Percentiles rank a stretch among this genome's conserved stretches.
These are phyloP conservation scores for Agaricus subrufescens DNA, from an alignment of 768 basidiomycete species.

Conservation along the genomic window DNA sequence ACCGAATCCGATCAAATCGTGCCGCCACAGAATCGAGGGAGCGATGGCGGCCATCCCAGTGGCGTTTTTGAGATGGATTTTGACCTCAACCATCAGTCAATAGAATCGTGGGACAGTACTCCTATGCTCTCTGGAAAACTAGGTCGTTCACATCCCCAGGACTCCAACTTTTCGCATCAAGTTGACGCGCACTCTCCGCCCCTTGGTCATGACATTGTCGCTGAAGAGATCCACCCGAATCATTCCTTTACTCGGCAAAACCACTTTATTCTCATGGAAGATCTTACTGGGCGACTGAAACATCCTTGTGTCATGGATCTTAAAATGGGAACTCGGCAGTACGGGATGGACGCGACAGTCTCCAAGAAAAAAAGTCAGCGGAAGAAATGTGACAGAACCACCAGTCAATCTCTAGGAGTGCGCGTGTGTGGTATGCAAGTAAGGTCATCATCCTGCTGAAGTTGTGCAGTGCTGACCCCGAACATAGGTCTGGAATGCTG, in stretches of 20 bases:
- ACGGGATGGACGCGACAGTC: conserved; percentile 90
- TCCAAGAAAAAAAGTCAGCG: conserved; percentile 97
- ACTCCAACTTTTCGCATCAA: conserved; percentile 23
- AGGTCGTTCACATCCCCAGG: conserved; percentile 40
- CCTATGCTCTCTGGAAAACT: conserved; percentile 36
- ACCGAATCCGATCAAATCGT: conserved; percentile 26
- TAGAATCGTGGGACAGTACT: conserved; percentile 19
- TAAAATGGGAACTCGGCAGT: conserved; percentile 99
- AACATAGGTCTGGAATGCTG: conserved; percentile 85
- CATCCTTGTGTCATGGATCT: conserved; percentile 94
- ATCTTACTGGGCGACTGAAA: conserved; percentile 88
- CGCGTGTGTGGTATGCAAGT: conserved; percentile 99
- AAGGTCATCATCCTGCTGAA: conserved; percentile 23
- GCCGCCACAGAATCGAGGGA: neutral
- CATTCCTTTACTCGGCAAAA: conserved; percentile 77
- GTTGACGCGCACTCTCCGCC: conserved; percentile 21
- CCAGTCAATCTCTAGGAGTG: conserved; percentile 85
- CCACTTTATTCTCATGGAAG: conserved; percentile 99
- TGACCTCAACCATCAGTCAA: conserved; percentile 17
- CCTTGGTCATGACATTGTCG: conserved; percentile 25
- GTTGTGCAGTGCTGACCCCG: neutral
- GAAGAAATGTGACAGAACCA: conserved; percentile 96
- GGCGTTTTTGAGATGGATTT: conserved; percentile 43
- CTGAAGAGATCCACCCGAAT: conserved; percentile 29
- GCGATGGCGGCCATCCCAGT: conserved; percentile 23